Evolutionary conservation across 1,284 basidiomycete genomes (phyloP), one percentile per base, ranked within the genome.

Genomic region (Grifola frondosa): DNA sequence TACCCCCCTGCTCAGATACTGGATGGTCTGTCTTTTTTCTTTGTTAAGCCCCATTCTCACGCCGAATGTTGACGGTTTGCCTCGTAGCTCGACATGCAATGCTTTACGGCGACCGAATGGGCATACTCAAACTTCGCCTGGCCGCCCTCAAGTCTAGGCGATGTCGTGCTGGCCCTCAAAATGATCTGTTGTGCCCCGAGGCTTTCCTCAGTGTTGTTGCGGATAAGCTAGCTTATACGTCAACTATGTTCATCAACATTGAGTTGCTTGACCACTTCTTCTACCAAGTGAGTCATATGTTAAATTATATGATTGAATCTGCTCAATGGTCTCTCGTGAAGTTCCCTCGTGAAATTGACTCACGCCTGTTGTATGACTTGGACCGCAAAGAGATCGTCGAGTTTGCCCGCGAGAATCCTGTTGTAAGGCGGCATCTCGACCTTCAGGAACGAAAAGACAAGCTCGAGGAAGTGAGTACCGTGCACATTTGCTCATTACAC

Each of bases 231-330:
- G 93, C 96, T 1, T 90, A 95, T 62, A 98, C 95, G 0, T 90
- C 92, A 1, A 85, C 95, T 2, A 94, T 98, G 89, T 99, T 99
- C 68, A 96, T 99, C 75, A 97, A 91, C 68, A 95, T 97, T 46
- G 96, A 99, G 66, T 74, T 99, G 8, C 78, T 99, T 1, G 91
- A 95, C 60, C 94, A 98, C 60, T 99, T 99, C 78, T 98, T 99
- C 73, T 97, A 98, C 63, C 91, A 94, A 73, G 90, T 89, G 37
- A 12, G 37, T 17, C 12, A 17, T 17, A 30, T 40, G 12, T 23
- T 4, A 12, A 8, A 10, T n/a, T 23, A 11, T 6, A 12, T n/a
- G 11, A 11, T 16, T n/a, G 4, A 5, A 8, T 21, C 41, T 50
- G 36, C 50, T 37, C 39, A 24, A 34, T 20, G 8, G n/a, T 36